Evolutionary conservation across 331 rosid species (phyloP), one percentile per base, ranked within the genome.

Genomic region (Arachis monticola): DNA sequence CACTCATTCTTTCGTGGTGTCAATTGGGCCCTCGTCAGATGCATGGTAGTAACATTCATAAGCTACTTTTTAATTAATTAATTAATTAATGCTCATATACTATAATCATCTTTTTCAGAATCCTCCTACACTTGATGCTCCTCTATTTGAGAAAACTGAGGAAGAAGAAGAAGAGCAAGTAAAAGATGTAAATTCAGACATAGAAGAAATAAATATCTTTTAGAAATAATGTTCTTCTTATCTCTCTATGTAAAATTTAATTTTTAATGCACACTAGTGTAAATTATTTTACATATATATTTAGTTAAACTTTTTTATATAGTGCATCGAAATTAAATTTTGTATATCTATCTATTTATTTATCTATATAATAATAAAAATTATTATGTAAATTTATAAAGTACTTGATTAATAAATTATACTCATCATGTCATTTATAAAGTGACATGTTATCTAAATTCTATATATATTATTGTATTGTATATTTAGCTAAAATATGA

Each of bases 21-120:
- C 85, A 92, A 87, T 27, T 94, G 99, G 99, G 96, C 99, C 63
- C 87, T 94, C 4, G 88, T 94, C 78, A 93, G 99, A 67, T 83
- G 90, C 93, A 81, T 59, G 96, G 99, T 94, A 87, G 84, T 38
- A 38, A 38, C 5, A 27, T 27, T 27, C 78, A 64, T 72, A 14
- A 17, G 30, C 30, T 27, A 27, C 30, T 27, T 27, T 27, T 17
- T 17, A 17, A 17, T 27, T 27, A 0, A 10, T 48, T 48, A 40
- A 56, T 60, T 7, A 13, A 69, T 38, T 6, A 55, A 51, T 64
- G 48, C 41, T 53, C 46, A 8, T 47, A 45, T 38, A 38, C 30
- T 27, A 27, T 27, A 27, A 27, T 27, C 62, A 6, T 74, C 9
- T 56, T 59, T 59, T 80, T 61, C 88, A 94, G 99, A 79, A 82